Percentiles rank a stretch among this genome's conserved stretches.
Evolutionary conservation across 495 filamentous ascomycete genomes (phyloP).

Genomic region (Penicillium verhagenii): DNA sequence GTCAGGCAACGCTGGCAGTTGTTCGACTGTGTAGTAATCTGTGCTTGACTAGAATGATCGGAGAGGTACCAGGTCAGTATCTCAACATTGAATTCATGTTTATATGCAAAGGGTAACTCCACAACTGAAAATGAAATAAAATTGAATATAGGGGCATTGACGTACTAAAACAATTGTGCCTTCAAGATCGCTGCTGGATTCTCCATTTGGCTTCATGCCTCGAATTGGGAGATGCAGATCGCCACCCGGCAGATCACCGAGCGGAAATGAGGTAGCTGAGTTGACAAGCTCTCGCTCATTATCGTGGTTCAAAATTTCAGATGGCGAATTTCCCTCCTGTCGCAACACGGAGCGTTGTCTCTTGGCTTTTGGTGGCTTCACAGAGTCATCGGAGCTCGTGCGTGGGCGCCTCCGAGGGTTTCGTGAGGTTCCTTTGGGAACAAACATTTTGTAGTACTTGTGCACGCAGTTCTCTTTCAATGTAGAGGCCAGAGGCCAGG

Average conservation of each 20-base stretch:
- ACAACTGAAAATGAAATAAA: neutral
- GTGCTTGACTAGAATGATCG: constrained; percentile 66
- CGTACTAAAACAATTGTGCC: constrained; percentile 64
- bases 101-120: neutral
- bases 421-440: constrained; percentile 52
- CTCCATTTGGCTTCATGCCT: constrained; percentile 55
- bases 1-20: constrained; percentile 77
- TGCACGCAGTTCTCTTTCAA: neutral
- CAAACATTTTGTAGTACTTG: constrained; percentile 55
- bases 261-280: constrained; percentile 2
- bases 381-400: constrained; percentile 61
- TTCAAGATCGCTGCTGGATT: constrained; percentile 46
- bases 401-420: constrained; percentile 68
- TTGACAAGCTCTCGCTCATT: constrained; percentile 21
- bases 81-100: neutral
- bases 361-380: constrained; percentile 67
- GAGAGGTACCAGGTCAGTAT: neutral
- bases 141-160: constrained; percentile 10
- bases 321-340: constrained; percentile 46
- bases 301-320: constrained; percentile 18
- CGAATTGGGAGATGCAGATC: constrained; percentile 59
- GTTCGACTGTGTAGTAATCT: constrained; percentile 80
- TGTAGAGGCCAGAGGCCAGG: constrained; percentile 9
- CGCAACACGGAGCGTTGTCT: constrained; percentile 63
- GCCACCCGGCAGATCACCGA: constrained; percentile 14